phyloP scores from a whole-genome alignment of 768 basidiomycete genomes.

The Lactarius evosmus region DNA sequence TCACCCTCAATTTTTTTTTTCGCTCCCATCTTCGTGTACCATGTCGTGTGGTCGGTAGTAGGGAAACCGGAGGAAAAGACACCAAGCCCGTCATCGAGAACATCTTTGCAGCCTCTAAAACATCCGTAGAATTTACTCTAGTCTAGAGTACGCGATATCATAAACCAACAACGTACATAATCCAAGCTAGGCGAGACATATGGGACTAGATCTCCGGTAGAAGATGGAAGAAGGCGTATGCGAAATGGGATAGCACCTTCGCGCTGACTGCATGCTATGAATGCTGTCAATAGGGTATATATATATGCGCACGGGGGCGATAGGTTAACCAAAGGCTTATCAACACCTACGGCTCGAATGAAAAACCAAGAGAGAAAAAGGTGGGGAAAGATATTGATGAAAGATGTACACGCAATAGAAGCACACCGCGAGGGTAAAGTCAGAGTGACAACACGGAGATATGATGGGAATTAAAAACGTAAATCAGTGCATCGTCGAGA shows the following conservation, averaged over 20 bases:
- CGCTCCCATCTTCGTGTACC: neutral
- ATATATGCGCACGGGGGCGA: constrained; percentile 7
- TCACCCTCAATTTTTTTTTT: neutral
- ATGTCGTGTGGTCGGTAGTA: neutral
- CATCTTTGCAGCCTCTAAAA: neutral
- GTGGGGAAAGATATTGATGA: neutral
- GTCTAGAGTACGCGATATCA: constrained; percentile 1
- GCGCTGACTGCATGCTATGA: neutral
- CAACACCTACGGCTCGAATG: neutral
- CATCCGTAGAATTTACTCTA: neutral
- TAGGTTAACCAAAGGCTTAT: constrained; percentile 9
- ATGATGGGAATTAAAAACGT: constrained; percentile 10
- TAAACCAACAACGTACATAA: constrained; percentile 12
- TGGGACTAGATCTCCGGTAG: constrained; percentile 6
- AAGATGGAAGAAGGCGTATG: neutral
- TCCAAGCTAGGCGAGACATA: constrained; percentile 19
- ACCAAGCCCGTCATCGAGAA: neutral
- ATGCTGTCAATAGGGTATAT: constrained; percentile 4
- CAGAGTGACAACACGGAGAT: constrained; percentile 18
- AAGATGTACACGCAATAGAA: constrained; percentile 15
- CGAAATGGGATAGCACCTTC: neutral
- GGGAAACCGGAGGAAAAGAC: neutral
- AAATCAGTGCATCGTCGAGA: constrained; percentile 16
- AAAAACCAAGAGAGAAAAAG: neutral
- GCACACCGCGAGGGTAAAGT: constrained; percentile 11